Evolutionary conservation across 108 stramenopile species (phyloP).

Genomic region (Pseudonitzschia multiseries): DNA sequence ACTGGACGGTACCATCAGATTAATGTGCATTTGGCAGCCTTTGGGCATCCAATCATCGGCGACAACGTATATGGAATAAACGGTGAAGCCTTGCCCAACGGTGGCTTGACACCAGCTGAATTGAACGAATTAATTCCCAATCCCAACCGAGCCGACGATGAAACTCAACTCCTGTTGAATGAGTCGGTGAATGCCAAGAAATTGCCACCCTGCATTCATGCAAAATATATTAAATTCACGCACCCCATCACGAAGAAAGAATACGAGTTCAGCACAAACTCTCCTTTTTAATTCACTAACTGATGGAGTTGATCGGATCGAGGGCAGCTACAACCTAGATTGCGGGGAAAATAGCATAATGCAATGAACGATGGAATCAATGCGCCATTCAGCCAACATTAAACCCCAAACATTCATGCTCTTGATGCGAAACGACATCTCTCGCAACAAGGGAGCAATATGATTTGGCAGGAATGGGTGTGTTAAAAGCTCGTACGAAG

Average conservation of each 20-base stretch:
- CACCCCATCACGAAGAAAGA: constrained; percentile 55
- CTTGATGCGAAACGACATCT: too few relatives aligned
- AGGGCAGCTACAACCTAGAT: background rate
- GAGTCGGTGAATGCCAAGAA: constrained; percentile 29
- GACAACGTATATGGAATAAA: constrained; percentile 75
- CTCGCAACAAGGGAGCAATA: background rate
- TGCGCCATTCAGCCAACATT: background rate
- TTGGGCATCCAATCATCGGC: constrained; percentile 90
- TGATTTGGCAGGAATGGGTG: too few relatives aligned
- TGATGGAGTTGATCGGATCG: background rate
- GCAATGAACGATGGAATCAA: background rate
- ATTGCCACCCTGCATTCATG: constrained; percentile 70
- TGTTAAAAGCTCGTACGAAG: too few relatives aligned
- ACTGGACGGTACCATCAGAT: constrained; percentile 87
- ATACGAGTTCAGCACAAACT: constrained; percentile 28
- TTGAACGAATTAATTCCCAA: constrained; percentile 47
- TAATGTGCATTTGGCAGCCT: constrained; percentile 83
- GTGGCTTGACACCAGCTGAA: constrained; percentile 64
- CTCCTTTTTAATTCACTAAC: constrained; percentile 11
- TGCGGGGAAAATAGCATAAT: background rate
- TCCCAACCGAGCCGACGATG: constrained; percentile 51
- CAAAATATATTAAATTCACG: constrained; percentile 73
- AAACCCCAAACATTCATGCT: too few relatives aligned
- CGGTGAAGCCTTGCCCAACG: constrained; percentile 74
- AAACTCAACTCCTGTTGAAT: constrained; percentile 54